Evolutionary conservation across 164 flowering plant genomes (phyloP).

Genomic region (Tetracentron sinense): DNA sequence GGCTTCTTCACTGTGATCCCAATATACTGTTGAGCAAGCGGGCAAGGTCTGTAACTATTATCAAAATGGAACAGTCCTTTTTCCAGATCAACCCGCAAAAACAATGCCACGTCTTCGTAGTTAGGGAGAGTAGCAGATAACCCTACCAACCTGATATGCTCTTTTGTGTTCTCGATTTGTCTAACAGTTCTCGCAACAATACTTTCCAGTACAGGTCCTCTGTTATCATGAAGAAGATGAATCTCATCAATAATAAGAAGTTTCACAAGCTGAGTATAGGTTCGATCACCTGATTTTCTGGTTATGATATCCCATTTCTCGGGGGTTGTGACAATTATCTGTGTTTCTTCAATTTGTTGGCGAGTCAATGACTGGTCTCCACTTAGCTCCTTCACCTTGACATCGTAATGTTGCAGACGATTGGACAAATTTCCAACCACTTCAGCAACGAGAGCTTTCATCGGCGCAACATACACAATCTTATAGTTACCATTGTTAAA

Average conservation of each 20-base stretch:
- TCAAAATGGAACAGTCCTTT: slow-evolving; percentile 88
- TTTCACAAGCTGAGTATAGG: slow-evolving; percentile 86
- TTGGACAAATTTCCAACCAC: slow-evolving; percentile 82
- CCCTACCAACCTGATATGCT: slow-evolving; percentile 88
- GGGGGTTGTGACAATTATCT: slow-evolving; percentile 96
- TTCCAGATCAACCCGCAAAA: slow-evolving; percentile 62
- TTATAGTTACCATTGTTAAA: slow-evolving; percentile 62
- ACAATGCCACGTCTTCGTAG: slow-evolving; percentile 86
- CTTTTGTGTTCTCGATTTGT: slow-evolving; percentile 84
- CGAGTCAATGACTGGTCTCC: slow-evolving; percentile 90
- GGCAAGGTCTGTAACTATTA: slow-evolving; percentile 93
- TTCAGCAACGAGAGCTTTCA: slow-evolving; percentile 98
- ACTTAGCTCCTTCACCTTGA: slow-evolving; percentile 83
- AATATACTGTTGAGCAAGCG: slow-evolving; percentile 91
- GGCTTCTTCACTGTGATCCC: slow-evolving; percentile 93
- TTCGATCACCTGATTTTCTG: slow-evolving; percentile 94
- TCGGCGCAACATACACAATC: slow-evolving; percentile 97
- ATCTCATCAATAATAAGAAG: slow-evolving; percentile 94
- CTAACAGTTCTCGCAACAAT: slow-evolving; percentile 95
- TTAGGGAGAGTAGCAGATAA: slow-evolving; percentile 95
- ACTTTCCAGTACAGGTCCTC: slow-evolving; percentile 98
- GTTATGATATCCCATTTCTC: slow-evolving; percentile 99
- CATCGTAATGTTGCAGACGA: slow-evolving; percentile 64
- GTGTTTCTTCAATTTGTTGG: slow-evolving; percentile 97
- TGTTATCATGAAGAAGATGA: slow-evolving; percentile 94